Base-by-base conservation (phyloP, 371 early-diverging fungal genomes). In the Mortierella sp. region DNA sequence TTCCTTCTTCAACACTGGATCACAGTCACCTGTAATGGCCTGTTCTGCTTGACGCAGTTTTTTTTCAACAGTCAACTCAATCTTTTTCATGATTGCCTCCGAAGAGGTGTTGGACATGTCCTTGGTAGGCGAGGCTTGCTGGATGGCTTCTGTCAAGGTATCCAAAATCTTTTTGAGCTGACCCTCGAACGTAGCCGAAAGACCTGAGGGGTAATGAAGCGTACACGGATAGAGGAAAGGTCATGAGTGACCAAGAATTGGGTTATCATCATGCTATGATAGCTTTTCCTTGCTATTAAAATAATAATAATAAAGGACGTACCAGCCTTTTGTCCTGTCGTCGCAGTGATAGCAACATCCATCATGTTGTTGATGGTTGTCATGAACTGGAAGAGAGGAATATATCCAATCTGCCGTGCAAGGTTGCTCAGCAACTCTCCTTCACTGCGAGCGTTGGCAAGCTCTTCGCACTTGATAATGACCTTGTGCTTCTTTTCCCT, bases 241-340 rank as follows among this genome's bases (percentile, higher is more conserved):
- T 16, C 5, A n/a, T n/a, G n/a, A n/a, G n/a, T n/a, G n/a, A n/a
- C n/a, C n/a, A n/a, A n/a, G 47, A 28, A 30, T 68, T 44, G n/a
- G n/a, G n/a, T n/a, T n/a, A n/a, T n/a, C n/a, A n/a, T n/a, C n/a
- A n/a, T n/a, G n/a, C n/a, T n/a, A n/a, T n/a, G n/a, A n/a, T 52
- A 21, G 16, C 16, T 46, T 46, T 9, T 46, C 46, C 9, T 46
- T 46, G 9, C 16, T 46, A 16, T 46, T 16, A 46, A 12, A 46
- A n/a, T n/a, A n/a, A n/a, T n/a, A 52, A 7, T 52, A 15, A 7
- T 21, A 46, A 9, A 46, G 16, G 16, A 46, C 9, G 16, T 11
- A 61, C 91, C 92, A 0, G 95, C 89, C 64, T 94, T 95, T 62
- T 92, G 90, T 21, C 97, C 97, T 6, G 95, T 96, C 0, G 92